A percentile compares a stretch with the other conserved stretches of the same genome.
These are phyloP conservation scores for Coemansia sp. DNA, from an alignment of 192 early-diverging fungal species.

Conservation along the genomic window DNA sequence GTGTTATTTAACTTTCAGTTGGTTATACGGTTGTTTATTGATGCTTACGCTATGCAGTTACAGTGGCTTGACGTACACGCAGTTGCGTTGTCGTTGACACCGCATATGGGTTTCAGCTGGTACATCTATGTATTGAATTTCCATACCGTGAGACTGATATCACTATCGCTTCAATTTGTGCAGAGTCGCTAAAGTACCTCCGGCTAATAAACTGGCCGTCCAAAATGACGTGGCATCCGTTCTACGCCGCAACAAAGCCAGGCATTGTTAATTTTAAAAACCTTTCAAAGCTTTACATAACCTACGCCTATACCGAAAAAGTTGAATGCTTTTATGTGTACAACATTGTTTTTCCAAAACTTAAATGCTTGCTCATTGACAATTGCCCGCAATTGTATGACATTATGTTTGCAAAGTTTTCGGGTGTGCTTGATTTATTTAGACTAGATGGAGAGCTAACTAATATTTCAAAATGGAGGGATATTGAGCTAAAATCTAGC, in stretches of 20 bases:
- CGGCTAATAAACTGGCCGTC: background rate
- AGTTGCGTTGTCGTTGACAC: background rate
- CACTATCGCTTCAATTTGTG: background rate
- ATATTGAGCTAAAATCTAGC: background rate
- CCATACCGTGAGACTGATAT: background rate
- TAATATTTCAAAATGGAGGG: background rate
- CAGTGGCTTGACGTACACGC: background rate
- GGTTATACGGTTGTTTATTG: background rate
- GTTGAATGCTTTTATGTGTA: background rate
- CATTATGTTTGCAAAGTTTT: background rate
- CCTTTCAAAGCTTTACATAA: background rate
- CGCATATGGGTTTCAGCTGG: background rate
- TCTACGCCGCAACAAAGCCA: background rate
- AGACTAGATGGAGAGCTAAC: background rate
- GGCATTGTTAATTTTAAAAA: background rate
- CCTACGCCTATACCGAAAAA: background rate
- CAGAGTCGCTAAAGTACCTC: background rate
- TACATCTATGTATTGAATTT: background rate
- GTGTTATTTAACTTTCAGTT: background rate
- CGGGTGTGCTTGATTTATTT: background rate
- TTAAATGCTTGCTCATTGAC: background rate
- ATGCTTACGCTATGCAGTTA: background rate
- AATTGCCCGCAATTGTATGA: background rate
- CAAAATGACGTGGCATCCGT: background rate
- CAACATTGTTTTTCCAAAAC: background rate